These are phyloP conservation scores for Neofusicoccum parvum DNA, from an alignment of 2,329 filamentous ascomycete species.

Conservation along the genomic window DNA sequence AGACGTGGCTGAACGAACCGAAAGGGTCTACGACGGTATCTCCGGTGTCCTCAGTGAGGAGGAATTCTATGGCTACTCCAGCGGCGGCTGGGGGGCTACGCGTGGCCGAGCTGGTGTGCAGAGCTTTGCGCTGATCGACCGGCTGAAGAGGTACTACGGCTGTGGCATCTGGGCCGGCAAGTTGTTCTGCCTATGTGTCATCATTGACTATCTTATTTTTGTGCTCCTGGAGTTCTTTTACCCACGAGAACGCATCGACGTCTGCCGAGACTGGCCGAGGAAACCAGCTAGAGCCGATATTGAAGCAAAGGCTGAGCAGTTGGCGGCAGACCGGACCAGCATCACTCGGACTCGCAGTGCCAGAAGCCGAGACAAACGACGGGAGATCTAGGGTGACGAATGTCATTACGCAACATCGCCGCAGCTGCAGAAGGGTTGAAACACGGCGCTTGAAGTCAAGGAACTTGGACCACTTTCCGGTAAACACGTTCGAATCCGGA, in stretches of 20 bases:
- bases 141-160: constrained; percentile 93
- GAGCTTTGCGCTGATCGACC: constrained; percentile 90
- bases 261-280: constrained; percentile 88
- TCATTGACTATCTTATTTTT: constrained; percentile 92
- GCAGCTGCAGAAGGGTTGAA: background rate
- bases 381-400: background rate
- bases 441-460: background rate
- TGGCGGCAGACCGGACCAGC: background rate
- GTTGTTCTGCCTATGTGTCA: constrained; percentile 89
- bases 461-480: background rate
- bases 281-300: constrained; percentile 53
- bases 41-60: constrained; percentile 81
- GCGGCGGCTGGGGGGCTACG: constrained; percentile 69
- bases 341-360: background rate
- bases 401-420: background rate
- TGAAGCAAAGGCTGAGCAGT: background rate
- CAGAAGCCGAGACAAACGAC: constrained; percentile 5
- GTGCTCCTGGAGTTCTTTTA: constrained; percentile 85
- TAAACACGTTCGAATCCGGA: background rate
- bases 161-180: constrained; percentile 99
- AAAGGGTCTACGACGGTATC: constrained; percentile 93
- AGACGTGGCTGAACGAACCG: constrained; percentile 89
- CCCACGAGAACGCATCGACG: constrained; percentile 82
- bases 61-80: constrained; percentile 84
- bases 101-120: constrained; percentile 70